Conservation (phyloP, 2,329 filamentous ascomycete species). For the Pezicula neosporulosa region DNA sequence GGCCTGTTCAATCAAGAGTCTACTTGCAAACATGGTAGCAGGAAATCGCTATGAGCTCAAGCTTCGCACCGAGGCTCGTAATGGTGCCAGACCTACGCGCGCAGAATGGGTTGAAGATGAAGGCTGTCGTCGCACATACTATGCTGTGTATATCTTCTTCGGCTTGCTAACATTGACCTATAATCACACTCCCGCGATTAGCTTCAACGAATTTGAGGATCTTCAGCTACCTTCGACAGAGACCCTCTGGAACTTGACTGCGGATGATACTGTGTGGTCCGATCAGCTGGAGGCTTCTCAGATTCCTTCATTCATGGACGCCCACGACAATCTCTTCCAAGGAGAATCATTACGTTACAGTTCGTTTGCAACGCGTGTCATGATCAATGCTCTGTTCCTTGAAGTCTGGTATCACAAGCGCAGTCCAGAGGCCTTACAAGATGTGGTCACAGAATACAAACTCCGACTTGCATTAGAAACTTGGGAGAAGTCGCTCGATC, state of each 20-base stretch:
- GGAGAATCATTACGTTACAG: constrained; percentile 89
- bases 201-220: constrained; percentile 96
- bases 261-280: constrained; percentile 79
- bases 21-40: constrained; percentile 97
- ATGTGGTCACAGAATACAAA: constrained; percentile 98
- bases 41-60: constrained; percentile 96
- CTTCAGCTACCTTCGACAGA: constrained; percentile 91
- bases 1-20: constrained; percentile 98
- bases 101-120: constrained; percentile 97
- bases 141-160: constrained; percentile 98
- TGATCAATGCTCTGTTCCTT: constrained; percentile 98
- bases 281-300: constrained; percentile 70
- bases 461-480: constrained; percentile 91
- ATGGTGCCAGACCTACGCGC: constrained; percentile 70
- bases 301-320: constrained; percentile 84
- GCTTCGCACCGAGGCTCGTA: constrained; percentile 83
- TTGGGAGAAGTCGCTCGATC: constrained; percentile 95
- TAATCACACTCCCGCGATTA: constrained; percentile 97
- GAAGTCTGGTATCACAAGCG: constrained; percentile 99
- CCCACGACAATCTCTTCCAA: constrained; percentile 93
- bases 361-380: constrained; percentile 92
- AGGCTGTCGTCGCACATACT: constrained; percentile 93
- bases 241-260: constrained; percentile 85
- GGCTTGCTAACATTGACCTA: constrained; percentile 91
- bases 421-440: constrained; percentile 93